Percentiles rank a stretch among this genome's conserved stretches.
Conservation (phyloP, 306 rosid genomes). For the Vigna unguiculata region DNA sequence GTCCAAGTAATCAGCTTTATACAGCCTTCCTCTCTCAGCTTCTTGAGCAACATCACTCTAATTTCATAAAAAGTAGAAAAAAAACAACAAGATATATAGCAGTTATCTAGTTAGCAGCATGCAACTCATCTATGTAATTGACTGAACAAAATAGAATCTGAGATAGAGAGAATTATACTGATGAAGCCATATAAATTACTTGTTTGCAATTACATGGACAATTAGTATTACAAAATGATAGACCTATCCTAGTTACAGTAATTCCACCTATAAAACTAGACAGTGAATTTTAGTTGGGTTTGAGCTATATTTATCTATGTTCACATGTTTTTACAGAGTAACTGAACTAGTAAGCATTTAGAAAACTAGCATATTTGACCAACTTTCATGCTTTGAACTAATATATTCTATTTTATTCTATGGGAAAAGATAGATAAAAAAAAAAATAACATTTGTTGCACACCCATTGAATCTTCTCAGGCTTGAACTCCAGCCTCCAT, state of each 20-base stretch:
- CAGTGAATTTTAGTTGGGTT: not conserved
- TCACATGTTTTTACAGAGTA: not conserved
- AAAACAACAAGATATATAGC: not conserved
- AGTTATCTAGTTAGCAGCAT: slow-evolving; percentile 4
- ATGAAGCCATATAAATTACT: slow-evolving; percentile 3
- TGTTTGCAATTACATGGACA: not conserved
- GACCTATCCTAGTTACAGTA: slow-evolving; percentile 16
- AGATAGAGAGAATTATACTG: not conserved
- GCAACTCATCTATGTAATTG: slow-evolving; percentile 19
- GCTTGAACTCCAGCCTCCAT: slow-evolving; percentile 82
- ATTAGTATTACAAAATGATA: slow-evolving; percentile 11
- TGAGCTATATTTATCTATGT: slow-evolving; percentile 11
- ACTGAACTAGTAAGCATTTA: slow-evolving; percentile 2
- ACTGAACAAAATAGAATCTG: not conserved
- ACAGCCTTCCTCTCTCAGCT: slow-evolving; percentile 66
- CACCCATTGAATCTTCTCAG: slow-evolving; percentile 80
- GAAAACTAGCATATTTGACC: slow-evolving; percentile 19
- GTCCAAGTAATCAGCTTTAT: slow-evolving; percentile 71
- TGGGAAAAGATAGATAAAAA: not conserved
- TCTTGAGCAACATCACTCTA: slow-evolving; percentile 62
- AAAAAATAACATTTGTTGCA: slow-evolving; percentile 29
- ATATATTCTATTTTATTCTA: not conserved
- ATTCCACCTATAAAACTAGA: not conserved
- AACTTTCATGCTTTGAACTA: not conserved
- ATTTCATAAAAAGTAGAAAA: slow-evolving; percentile 26